These are phyloP conservation scores for Phanerodontia chrysosporium DNA, from an alignment of 768 basidiomycete species.

Conservation along the genomic window DNA sequence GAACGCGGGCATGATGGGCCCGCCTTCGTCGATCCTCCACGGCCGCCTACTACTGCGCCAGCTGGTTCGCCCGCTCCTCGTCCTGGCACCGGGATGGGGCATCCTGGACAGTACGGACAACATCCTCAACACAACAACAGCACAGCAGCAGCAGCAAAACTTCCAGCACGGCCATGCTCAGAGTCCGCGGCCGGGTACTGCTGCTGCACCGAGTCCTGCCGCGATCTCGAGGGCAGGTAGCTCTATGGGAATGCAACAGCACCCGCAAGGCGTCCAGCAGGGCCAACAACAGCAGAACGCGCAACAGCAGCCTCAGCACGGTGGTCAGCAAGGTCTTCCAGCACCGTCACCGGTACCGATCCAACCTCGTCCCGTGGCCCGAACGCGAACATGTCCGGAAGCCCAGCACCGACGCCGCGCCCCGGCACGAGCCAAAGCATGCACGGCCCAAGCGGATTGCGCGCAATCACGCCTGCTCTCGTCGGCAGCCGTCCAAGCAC, in stretches of 20 bases:
- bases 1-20: slow-evolving; percentile 17
- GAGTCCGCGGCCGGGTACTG: slow-evolving; percentile 13
- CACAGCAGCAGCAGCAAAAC: slow-evolving; percentile 5
- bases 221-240: background rate
- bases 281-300: slow-evolving; percentile 3
- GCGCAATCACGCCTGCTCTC: slow-evolving; percentile 2
- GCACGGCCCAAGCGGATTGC: slow-evolving; percentile 10
- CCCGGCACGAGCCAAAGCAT: slow-evolving; percentile 27
- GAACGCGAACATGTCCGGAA: slow-evolving; percentile 7
- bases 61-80: slow-evolving; percentile 12
- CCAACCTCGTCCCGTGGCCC: slow-evolving; percentile 14
- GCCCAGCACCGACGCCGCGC: slow-evolving; percentile 19
- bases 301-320: slow-evolving; percentile 18
- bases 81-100: slow-evolving; percentile 15
- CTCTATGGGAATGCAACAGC: background rate
- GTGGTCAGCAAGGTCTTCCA: slow-evolving; percentile 15
- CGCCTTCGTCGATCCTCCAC: slow-evolving; percentile 23
- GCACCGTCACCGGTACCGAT: slow-evolving; percentile 17
- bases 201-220: slow-evolving; percentile 6
- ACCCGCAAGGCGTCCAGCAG: background rate
- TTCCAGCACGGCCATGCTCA: slow-evolving; percentile 4
- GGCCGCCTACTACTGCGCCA: slow-evolving; percentile 20
- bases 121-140: slow-evolving; percentile 11
- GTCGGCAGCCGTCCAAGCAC: slow-evolving; percentile 26
- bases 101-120: slow-evolving; percentile 6